Evolutionary conservation across 2,329 filamentous ascomycete species (phyloP).

Genomic region (Talaromyces sp.): DNA sequence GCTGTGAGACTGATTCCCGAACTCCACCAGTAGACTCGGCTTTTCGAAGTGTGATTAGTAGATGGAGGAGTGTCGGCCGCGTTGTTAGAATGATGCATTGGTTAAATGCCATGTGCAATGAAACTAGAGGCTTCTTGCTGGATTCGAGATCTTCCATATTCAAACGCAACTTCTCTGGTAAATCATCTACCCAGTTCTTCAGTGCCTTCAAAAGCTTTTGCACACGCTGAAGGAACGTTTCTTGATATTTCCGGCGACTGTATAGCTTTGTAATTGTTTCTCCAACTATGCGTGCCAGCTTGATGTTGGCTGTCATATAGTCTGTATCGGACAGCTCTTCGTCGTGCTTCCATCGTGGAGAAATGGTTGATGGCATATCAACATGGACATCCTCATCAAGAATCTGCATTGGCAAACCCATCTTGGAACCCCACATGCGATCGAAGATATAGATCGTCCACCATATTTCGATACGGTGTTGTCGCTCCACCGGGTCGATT

Average conservation of each 20-base stretch:
- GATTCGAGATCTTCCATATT: conserved; percentile 36
- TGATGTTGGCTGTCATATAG: conserved; percentile 42
- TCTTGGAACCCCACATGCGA: conserved; percentile 53
- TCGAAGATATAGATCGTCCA: conserved; percentile 46
- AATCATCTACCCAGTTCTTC: conserved; percentile 42
- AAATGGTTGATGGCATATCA: conserved; percentile 40
- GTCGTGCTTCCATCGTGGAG: conserved; percentile 33
- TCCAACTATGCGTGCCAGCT: conserved; percentile 40
- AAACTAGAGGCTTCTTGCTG: conserved; percentile 37
- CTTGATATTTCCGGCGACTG: conserved; percentile 40
- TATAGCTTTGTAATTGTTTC: conserved; percentile 40
- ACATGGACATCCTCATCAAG: conserved; percentile 52
- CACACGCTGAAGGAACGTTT: conserved; percentile 44
- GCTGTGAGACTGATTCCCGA: conserved; percentile 37
- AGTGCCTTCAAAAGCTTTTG: conserved; percentile 43
- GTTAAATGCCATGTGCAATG: conserved; percentile 43
- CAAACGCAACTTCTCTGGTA: conserved; percentile 39
- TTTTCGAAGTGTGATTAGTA: conserved; percentile 39
- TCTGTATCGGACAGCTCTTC: conserved; percentile 43
- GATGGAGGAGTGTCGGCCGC: conserved; percentile 42
- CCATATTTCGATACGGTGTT: conserved; percentile 42
- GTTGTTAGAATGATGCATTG: conserved; percentile 46
- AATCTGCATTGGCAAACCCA: conserved; percentile 54
- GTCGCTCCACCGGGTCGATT: conserved; percentile 43
- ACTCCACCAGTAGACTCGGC: conserved; percentile 10